Conservation (phyloP, 148 eudicot species). For the Heliosperma pusillum region DNA sequence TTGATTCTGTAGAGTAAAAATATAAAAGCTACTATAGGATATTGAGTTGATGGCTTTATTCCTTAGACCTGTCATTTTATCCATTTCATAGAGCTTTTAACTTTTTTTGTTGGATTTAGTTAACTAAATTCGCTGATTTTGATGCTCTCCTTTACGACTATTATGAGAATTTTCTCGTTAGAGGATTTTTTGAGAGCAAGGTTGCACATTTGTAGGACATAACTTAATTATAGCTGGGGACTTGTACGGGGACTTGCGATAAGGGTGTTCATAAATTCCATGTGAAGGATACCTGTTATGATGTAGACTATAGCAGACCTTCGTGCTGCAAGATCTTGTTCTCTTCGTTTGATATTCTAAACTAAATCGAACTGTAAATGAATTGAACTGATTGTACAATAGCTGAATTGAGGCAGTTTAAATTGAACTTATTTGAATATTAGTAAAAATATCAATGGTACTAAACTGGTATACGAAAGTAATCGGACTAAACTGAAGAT, state of each 20-base stretch:
- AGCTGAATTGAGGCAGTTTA: background rate
- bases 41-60: background rate
- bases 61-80: too few relatives aligned
- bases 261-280: background rate
- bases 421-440: background rate
- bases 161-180: background rate
- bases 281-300: constrained; percentile 1
- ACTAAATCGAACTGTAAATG: background rate
- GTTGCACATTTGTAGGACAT: background rate
- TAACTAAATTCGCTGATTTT: background rate
- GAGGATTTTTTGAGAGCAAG: background rate
- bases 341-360: background rate
- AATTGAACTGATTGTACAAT: background rate
- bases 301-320: background rate
- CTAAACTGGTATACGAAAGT: background rate
- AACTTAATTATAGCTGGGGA: background rate
- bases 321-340: background rate
- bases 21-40: background rate
- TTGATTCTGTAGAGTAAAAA: background rate
- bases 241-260: background rate
- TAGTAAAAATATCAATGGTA: background rate
- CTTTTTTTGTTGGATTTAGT: background rate
- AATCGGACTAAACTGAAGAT: background rate
- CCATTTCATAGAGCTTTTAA: background rate
- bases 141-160: background rate